Evolutionary conservation across 2,329 filamentous ascomycete species (phyloP), one percentile per base, ranked within the genome.

Genomic region (Aspergillus arachidicola): DNA sequence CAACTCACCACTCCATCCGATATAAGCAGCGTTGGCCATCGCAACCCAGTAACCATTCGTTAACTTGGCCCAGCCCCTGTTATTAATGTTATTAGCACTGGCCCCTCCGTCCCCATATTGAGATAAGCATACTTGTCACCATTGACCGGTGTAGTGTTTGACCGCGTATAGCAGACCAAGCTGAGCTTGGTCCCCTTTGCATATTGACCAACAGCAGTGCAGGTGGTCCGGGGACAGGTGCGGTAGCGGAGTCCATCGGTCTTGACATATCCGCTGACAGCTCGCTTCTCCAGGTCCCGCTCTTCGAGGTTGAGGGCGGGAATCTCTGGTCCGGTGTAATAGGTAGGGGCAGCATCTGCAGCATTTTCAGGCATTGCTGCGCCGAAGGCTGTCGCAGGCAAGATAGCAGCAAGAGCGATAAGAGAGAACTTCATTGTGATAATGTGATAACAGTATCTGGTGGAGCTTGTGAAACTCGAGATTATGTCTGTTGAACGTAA

Each of bases 101-200:
- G 1, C 14, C 45, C 0, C 23, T 16, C 0, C 14, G 0, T 48
- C 23, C 9, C 6, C 3, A 6, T 28, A 1, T 23, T 14, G 3
- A 28, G 5, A 16, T 28, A 28, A 14, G 28, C 45, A 6, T 48
- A 48, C 45, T 48, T 48, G 23, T 48, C 45, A 23, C 45, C 45
- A 12, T 48, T 48, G 6, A 48, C 45, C 3, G 45, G 23, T 16
- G 45, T 48, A 6, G 45, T 48, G 1, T 48, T 48, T 11, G 45
- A 7, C n/a, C 45, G 45, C 7, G 45, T 48, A 23, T 26, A 48
- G 23, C 45, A 48, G 23, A 48, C 23, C 45, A 48, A 19, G 23
- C 12, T 48, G 45, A 48, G 7, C 45, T 48, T 48, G 6, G 45
- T 48, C 19, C 45, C 45, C 23, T 48, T 48, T 3, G 45, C 10